A percentile compares a stretch with the other conserved stretches of the same genome.
phyloP scores from a whole-genome alignment of 2,329 filamentous ascomycete genomes.

The Tolypocladium tundrense region DNA sequence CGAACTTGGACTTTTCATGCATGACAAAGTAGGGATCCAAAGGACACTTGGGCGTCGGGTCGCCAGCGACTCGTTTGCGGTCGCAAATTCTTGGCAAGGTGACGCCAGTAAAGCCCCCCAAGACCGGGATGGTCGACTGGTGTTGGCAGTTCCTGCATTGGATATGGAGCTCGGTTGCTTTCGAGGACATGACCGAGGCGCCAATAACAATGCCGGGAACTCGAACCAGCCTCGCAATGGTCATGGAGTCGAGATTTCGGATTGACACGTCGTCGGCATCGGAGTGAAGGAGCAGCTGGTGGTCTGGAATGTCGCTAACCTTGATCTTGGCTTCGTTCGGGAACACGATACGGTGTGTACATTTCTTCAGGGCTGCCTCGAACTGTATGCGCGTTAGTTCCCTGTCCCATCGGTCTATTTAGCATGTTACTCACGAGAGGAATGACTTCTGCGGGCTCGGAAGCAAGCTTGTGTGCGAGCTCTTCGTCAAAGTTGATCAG shows the following conservation, averaged over 20 bases:
- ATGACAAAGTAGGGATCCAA: conserved; percentile 93
- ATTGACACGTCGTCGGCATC: conserved; percentile 86
- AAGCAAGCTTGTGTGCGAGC: conserved; percentile 78
- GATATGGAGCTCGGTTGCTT: conserved; percentile 77
- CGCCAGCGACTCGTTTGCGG: conserved; percentile 52
- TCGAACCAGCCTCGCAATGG: conserved; percentile 87
- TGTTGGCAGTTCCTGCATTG: conserved; percentile 82
- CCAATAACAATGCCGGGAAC: conserved; percentile 98
- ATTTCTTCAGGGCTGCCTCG: conserved; percentile 78
- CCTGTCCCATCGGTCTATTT: neutral
- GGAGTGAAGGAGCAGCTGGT: conserved; percentile 92
- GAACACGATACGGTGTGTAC: conserved; percentile 88
- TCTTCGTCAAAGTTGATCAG: conserved; percentile 95
- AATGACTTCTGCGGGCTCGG: conserved; percentile 85
- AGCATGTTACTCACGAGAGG: conserved; percentile 56
- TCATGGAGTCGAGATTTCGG: conserved; percentile 83
- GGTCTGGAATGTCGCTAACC: conserved; percentile 58
- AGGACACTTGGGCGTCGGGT: conserved; percentile 66
- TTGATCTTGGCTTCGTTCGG: conserved; percentile 54
- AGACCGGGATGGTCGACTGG: conserved; percentile 57
- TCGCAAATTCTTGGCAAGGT: conserved; percentile 72
- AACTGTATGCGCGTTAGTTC: conserved; percentile 47
- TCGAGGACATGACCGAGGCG: conserved; percentile 91
- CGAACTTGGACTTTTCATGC: conserved; percentile 88
- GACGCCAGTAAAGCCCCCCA: conserved; percentile 80